Base-by-base conservation (phyloP, 129 eudicot genomes). In the Arctium lappa region DNA sequence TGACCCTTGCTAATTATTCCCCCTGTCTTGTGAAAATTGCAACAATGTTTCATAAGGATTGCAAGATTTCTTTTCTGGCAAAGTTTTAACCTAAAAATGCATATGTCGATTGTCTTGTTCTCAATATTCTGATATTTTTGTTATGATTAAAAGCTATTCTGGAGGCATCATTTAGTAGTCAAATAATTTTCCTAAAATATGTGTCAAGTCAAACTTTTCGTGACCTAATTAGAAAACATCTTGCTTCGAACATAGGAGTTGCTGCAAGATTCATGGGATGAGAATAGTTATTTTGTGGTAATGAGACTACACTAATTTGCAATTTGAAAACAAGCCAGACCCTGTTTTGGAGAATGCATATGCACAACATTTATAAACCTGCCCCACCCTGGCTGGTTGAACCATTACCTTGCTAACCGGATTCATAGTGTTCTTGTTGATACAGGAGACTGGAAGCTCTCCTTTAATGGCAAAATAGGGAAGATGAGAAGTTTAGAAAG, bases 261-360 rank as follows among this genome's bases (percentile, higher is more conserved):
- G 27, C 27, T 22, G 73, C 73, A 38, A n/a, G 74, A 22, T 13
- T 27, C 74, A 66, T 78, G 63, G 63, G 63, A 65, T 10, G 72
- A 12, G 27, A 40, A 70, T 80, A 33, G 15, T 68, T 42, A 32
- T 79, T 79, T 79, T 66, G 65, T 65, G 53, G 75, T 66, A 68
- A 60, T 38, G 82, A 40, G 66, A 40, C 66, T 27, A 36, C 34
- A 79, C 40, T 42, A 69, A 40, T 32, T 30, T 75, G 38, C 79
- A 48, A 75, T 75, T 1, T 8, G 13, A 48, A 30, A 75, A 75
- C 39, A 30, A 78, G 73, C 12, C 29, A n/a, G 13, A 78, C 73
- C 40, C 39, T 37, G 37, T 48, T 3, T 9, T 1, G 29, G 10
- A 76, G 15, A 37, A 62, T 18, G 81, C 37, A 38, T 77, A 77